A percentile compares a stretch with the other conserved stretches of the same genome.
Conservation (phyloP, 2,329 filamentous ascomycete genomes). For the Alternaria arbusti region DNA sequence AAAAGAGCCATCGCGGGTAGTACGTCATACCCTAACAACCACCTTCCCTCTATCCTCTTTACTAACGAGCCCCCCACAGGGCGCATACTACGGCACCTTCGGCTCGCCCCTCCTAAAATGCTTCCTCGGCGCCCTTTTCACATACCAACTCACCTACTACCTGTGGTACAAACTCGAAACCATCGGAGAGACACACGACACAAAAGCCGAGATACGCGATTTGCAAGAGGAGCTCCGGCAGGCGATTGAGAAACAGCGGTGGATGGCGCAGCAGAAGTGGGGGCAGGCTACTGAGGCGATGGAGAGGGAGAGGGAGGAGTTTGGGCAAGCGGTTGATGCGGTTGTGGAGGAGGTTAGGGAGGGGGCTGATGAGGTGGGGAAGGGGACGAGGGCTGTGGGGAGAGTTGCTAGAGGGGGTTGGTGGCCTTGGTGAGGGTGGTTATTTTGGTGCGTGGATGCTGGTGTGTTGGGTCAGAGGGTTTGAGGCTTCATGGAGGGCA, state of each 20-base stretch:
- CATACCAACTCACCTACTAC: constrained; percentile 80
- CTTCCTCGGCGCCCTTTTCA: constrained; percentile 75
- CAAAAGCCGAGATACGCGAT: constrained; percentile 35
- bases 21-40: constrained; percentile 19
- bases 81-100: constrained; percentile 76
- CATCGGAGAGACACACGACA: constrained; percentile 68
- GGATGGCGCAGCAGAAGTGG: constrained; percentile 8
- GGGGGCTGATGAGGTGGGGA: constrained; percentile 19
- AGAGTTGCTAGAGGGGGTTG: constrained; percentile 27
- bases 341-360: constrained; percentile 22
- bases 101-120: constrained; percentile 75
- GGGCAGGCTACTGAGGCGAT: constrained; percentile 11
- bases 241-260: constrained; percentile 26
- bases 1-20: constrained; percentile 28
- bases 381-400: constrained; percentile 16
- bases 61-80: constrained; percentile 16
- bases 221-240: constrained; percentile 32
- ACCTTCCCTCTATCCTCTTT: not conserved
- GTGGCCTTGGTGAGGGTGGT: constrained; percentile 32
- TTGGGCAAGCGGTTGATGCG: constrained; percentile 14
- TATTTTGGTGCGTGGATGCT: not conserved
- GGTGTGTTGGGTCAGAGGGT: not conserved
- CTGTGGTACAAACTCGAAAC: constrained; percentile 76
- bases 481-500: not conserved
- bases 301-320: constrained; percentile 17